Evolutionary conservation across 257 asterid genomes (phyloP).

Genomic region (Solanum chaucha): DNA sequence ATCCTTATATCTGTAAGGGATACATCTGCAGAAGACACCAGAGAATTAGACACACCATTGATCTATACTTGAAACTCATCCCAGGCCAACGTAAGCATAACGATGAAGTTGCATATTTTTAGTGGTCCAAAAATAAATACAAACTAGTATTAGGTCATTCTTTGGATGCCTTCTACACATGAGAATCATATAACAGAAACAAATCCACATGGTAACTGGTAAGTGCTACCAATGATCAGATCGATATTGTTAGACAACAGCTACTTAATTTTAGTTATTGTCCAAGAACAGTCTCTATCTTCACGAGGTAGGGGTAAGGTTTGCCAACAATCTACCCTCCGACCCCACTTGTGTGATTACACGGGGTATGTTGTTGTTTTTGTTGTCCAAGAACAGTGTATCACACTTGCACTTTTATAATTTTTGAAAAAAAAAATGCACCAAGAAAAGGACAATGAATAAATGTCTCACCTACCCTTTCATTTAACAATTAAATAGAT

Average conservation of each 20-base stretch:
- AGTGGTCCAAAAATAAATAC: background rate
- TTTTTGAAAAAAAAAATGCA: background rate
- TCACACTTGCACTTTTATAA: background rate
- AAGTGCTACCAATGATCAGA: background rate
- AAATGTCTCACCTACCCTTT: background rate
- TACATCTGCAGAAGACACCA: conserved; percentile 49
- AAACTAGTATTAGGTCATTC: background rate
- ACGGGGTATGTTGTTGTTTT: background rate
- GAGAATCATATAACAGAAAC: background rate
- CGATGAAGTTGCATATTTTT: background rate
- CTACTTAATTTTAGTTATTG: background rate
- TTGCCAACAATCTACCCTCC: background rate
- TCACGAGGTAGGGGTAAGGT: background rate
- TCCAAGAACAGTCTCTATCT: background rate
- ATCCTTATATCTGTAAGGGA: conserved; percentile 63
- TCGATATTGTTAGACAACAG: background rate
- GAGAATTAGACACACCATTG: background rate
- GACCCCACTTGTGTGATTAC: background rate
- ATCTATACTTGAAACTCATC: background rate
- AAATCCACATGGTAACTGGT: background rate
- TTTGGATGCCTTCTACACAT: background rate
- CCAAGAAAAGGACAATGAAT: background rate
- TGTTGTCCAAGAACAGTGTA: background rate
- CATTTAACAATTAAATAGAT: background rate
- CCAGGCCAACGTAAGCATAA: background rate